phyloP scores from a whole-genome alignment of 208 protist species.

The Trypanosoma avium region DNA sequence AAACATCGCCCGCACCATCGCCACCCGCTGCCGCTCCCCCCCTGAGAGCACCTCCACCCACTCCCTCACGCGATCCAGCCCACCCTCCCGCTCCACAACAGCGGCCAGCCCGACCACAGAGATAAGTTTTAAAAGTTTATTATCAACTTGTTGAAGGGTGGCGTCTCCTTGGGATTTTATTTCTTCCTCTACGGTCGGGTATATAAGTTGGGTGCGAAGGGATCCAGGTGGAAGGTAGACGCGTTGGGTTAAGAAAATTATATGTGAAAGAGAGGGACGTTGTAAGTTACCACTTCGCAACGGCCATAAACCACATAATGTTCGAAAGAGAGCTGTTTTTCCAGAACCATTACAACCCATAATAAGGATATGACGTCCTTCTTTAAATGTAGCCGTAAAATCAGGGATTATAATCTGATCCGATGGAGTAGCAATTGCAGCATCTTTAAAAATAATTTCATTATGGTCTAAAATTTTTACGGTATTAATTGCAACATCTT shows the following conservation, averaged over 20 bases:
- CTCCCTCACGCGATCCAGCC: conserved; percentile 66
- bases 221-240: conserved; percentile 81
- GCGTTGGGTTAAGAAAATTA: conserved; percentile 78
- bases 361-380: conserved; percentile 67
- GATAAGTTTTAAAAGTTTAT: conserved; percentile 43
- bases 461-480: conserved; percentile 18
- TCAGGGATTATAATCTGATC: conserved; percentile 46
- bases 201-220: conserved; percentile 79
- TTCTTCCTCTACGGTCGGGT: conserved; percentile 48
- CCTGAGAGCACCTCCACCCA: conserved; percentile 89
- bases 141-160: conserved; percentile 43
- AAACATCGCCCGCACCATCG: conserved; percentile 74
- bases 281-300: conserved; percentile 48
- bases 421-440: conserved; percentile 56
- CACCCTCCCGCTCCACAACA: conserved; percentile 79
- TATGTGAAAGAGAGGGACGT: conserved; percentile 28
- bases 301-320: conserved; percentile 77
- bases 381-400: conserved; percentile 57
- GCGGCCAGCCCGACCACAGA: conserved; percentile 47
- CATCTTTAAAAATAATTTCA: conserved; percentile 52
- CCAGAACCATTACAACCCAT: conserved; percentile 90
- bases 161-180: neutral
- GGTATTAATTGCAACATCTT: conserved; percentile 18
- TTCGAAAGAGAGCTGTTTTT: conserved; percentile 82
- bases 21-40: conserved; percentile 88